Percentiles rank a stretch among this genome's conserved stretches.
Evolutionary conservation across 2,329 filamentous ascomycete species (phyloP).

Genomic region (Bipolaris bicolor): DNA sequence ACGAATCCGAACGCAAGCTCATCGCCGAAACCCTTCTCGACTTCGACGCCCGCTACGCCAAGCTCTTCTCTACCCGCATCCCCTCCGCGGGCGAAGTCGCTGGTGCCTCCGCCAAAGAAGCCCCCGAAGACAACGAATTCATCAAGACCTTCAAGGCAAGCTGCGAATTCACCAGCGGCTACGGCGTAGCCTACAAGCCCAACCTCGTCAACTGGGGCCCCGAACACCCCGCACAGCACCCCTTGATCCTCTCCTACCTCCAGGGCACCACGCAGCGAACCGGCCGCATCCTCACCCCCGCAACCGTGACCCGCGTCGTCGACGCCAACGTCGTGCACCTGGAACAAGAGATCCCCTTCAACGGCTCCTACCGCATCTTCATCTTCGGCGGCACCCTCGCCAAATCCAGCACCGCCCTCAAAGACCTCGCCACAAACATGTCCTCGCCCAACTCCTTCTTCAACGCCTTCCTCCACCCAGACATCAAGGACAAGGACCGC

Average conservation of each 20-base stretch:
- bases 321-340: slow-evolving; percentile 90
- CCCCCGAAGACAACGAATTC: slow-evolving; percentile 71
- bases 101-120: slow-evolving; percentile 58
- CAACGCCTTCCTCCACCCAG: slow-evolving; percentile 65
- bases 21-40: slow-evolving; percentile 83
- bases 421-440: slow-evolving; percentile 72
- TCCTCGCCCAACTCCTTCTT: slow-evolving; percentile 74
- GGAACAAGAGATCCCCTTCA: slow-evolving; percentile 87
- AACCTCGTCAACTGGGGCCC: slow-evolving; percentile 86
- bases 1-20: slow-evolving; percentile 83
- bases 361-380: slow-evolving; percentile 86
- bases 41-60: slow-evolving; percentile 89
- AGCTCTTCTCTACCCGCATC: slow-evolving; percentile 81
- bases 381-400: slow-evolving; percentile 77
- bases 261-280: slow-evolving; percentile 66
- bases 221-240: slow-evolving; percentile 72
- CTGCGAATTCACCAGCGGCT: slow-evolving; percentile 91
- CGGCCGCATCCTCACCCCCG: slow-evolving; percentile 76
- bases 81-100: slow-evolving; percentile 76
- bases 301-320: slow-evolving; percentile 82
- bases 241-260: slow-evolving; percentile 68
- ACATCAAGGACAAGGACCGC: slow-evolving; percentile 57
- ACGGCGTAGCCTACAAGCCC: slow-evolving; percentile 83
- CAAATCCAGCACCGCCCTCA: slow-evolving; percentile 65
- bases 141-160: slow-evolving; percentile 88